Evolutionary conservation across 805 yeast species (phyloP), one percentile per base, ranked within the genome.

Genomic region (Saccharomycopsis olivae): DNA sequence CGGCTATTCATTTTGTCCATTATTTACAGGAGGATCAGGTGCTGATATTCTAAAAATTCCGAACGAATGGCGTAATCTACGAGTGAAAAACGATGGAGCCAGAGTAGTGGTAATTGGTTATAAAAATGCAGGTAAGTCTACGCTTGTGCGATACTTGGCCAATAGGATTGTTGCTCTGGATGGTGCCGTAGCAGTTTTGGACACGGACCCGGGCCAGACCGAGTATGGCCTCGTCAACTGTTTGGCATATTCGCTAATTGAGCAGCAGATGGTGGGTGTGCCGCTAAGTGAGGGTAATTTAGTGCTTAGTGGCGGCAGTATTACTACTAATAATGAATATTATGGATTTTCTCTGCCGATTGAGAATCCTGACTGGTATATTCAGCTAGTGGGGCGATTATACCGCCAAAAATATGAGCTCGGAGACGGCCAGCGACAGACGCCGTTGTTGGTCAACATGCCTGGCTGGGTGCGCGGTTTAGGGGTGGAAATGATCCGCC

Each of bases 121-220:
- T 36, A 73, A 73, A 47, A 70, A 69, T 43, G 61, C 71, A 3
- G 81, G 81, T 3, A 74, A 74, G 46, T 69, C 78, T 3, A 71
- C 78, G 0, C 59, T 72, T 33, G 52, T 69, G 6, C 64, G 64
- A 45, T 28, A 63, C 2, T 47, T 73, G 3, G 29, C 66, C n/a
- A 73, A 73, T 21, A 46, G 47, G 53, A n/a, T 29, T 62, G 2
- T 51, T 61, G 3, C 37, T 36, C 15, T 5, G 21, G 29, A 35
- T 13, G 25, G 48, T 1, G 49, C 56, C 2, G 58, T 69, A 11
- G 60, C 64, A 2, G 59, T 69, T 10, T 41, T 74, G 34, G 79
- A 74, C 46, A 49, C 74, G 5, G 81, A 74, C 47, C 78, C 79
- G 2, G 78, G 75, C 0, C 78, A 73, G 45, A 62, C 75, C 1